Conservation (phyloP, 164 flowering plant species). For the Vitis vinifera region ASM3070453v1 NC_081823.1:7735001-7735500, state of each 20-base stretch:
- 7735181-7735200: constrained; percentile 59
- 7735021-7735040: neutral
- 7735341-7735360: constrained; percentile 86
- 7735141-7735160: constrained; percentile 70
- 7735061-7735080: constrained; percentile 30
- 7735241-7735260: constrained; percentile 65
- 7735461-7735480: neutral
- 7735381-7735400: constrained; percentile 71
- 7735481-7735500: too few species aligned
- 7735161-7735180: constrained; percentile 59
- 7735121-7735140: constrained; percentile 62
- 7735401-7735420: constrained; percentile 70
- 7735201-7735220: constrained; percentile 61
- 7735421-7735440: constrained; percentile 80
- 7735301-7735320: constrained; percentile 79
- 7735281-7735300: constrained; percentile 77
- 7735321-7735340: constrained; percentile 78
- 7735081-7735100: constrained; percentile 59
- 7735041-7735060: neutral
- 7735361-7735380: constrained; percentile 80
- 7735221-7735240: constrained; percentile 72
- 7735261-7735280: constrained; percentile 72
- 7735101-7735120: constrained; percentile 61
- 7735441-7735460: constrained; percentile 36
- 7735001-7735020: too few species aligned